Evolutionary conservation across 805 yeast species (phyloP), one percentile per base, ranked within the genome.

Genomic region (Saturnispora ahearnii): DNA sequence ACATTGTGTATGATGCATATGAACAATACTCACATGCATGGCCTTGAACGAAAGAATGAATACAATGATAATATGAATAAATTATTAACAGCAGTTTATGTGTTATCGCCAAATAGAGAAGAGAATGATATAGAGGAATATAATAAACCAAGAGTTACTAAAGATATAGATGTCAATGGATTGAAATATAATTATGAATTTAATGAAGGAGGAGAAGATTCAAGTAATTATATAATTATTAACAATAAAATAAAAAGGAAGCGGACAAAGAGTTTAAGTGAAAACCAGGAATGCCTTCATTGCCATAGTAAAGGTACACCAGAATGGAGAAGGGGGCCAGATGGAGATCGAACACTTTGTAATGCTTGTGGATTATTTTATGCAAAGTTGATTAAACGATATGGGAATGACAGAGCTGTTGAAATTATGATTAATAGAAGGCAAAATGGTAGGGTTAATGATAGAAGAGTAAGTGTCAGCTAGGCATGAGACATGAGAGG

Each of bases 321-420:
- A 0, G 93, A 86, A 63, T 86, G 95, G 95, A 68, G 95, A 49
- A 73, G 83, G 43, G 93, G 93, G 0, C 93, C 95, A 1, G 76
- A 76, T 48, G 95, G 93, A 2, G 78, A 79, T 12, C 69, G 88
- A 37, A 82, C 89, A 0, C 65, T 86, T 46, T 86, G 95, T 66
- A 87, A 86, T 62, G 93, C 93, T 1, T 86, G 95, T 63, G 95
- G 95, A 0, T 66, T 86, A 38, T 82, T 74, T 60, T 85, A 79
- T 62, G 83, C 86, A 41, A 85, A 85, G 59, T 66, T 84, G 30
- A 70, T 76, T 46, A 83, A 81, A 59, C 72, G 73, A 52, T 73
- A 72, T 52, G 87, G 87, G 11, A 74, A 72, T 42, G 72, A 65
- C 5, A 68, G 69, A 41, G 81, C 84, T 22, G 74, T 74, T 33